phyloP scores from a whole-genome alignment of 129 eudicot genomes.

The Mikania micrantha region DNA sequence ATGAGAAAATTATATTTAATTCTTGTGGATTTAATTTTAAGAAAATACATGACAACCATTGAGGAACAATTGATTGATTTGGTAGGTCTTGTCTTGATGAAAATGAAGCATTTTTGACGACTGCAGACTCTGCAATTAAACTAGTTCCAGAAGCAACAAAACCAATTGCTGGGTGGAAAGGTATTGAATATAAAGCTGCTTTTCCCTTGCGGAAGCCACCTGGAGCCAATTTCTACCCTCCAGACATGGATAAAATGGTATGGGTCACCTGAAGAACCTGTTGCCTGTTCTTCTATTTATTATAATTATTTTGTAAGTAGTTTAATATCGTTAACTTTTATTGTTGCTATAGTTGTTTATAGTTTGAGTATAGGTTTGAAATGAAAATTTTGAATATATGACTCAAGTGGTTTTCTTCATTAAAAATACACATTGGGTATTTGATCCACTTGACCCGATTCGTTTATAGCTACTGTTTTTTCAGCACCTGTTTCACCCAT shows the following conservation, averaged over 20 bases:
- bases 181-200: conserved; percentile 70
- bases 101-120: conserved; percentile 79
- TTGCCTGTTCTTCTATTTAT: not conserved
- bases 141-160: conserved; percentile 63
- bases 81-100: conserved; percentile 89
- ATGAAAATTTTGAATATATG: not conserved
- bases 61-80: conserved; percentile 1
- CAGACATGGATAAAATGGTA: conserved; percentile 98
- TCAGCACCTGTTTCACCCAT: not conserved
- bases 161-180: conserved; percentile 75
- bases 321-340: not conserved
- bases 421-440: not conserved
- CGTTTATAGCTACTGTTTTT: not conserved
- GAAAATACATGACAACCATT: not conserved
- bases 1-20: not conserved
- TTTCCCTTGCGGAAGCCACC: conserved; percentile 76
- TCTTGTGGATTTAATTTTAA: not conserved
- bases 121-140: conserved; percentile 77
- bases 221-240: conserved; percentile 87
- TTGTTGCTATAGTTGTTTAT: not conserved
- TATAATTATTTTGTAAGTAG: not conserved
- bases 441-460: not conserved
- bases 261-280: not conserved
- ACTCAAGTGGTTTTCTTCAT: not conserved
- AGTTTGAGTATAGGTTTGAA: not conserved